Base-by-base conservation (phyloP, 2,329 filamentous ascomycete genomes). In the Coniella vitis region DNA sequence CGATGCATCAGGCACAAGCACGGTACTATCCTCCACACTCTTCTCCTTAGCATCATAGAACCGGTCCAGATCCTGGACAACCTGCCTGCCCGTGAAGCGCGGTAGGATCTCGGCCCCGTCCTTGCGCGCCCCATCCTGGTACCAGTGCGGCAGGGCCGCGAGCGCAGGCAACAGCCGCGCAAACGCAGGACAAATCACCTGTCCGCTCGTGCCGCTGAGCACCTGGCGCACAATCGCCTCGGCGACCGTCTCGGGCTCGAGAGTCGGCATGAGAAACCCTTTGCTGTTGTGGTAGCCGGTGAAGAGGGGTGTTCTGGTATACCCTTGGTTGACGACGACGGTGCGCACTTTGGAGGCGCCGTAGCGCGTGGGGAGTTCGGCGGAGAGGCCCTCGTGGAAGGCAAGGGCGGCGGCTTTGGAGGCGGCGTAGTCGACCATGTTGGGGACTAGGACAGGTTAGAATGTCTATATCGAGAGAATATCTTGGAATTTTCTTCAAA, bases 351-450 rank as follows among this genome's bases (percentile, higher is more conserved):
- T 74, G 1, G 75, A 76, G 1, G 83, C 83, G 20, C 77, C 72
- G 62, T 87, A 86, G 29, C 73, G 66, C 4, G 75, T 77, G 34
- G 65, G 66, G 42, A 86, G 64, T 63, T 86, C 81, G 2, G 73
- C 70, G 1, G 73, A 67, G 3, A 86, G 64, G 0, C 76, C 84
- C 61, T 89, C 83, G 59, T 88, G 83, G 63, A 89, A 83, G 3
- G 78, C 69, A 19, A 86, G 61, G 1, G 81, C 76, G 0, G 80
- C 83, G 1, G 83, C 76, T 66, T 89, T 89, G 55, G 74, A 77
- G 7, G 79, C 73, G 2, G 73, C 70, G 65, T 89, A 89, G 65
- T 87, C 83, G 34, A 83, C 76, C 71, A 87, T 76, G 56, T 74
- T 74, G 3, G 84, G 78, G 0, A 79, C 51, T 53, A 7, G n/a